A percentile compares a stretch with the other conserved stretches of the same genome.
phyloP scores from a whole-genome alignment of 176 grass and related monocot genomes.

The Aegilops bicornis region DNA sequence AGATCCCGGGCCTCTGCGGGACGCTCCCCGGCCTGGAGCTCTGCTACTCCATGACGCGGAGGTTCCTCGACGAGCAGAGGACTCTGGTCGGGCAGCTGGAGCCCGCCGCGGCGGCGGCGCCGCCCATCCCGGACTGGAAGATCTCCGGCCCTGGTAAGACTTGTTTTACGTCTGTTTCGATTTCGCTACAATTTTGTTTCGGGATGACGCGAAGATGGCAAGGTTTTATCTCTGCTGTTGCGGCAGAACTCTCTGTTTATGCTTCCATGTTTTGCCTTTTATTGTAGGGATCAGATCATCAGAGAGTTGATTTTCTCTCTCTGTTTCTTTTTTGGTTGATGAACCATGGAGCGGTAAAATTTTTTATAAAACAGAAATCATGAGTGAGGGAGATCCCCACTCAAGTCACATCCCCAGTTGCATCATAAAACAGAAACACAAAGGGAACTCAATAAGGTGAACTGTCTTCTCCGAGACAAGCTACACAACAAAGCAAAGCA shows the following conservation, averaged over 20 bases:
- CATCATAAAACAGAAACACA: not conserved
- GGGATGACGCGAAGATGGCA: too few species aligned
- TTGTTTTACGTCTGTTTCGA: not conserved
- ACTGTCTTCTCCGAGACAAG: conserved; percentile 23
- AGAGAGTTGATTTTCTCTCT: too few species aligned
- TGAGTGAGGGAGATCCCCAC: too few species aligned
- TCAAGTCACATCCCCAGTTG: not conserved
- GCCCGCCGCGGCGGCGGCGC: not conserved
- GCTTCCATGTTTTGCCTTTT: too few species aligned
- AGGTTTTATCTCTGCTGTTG: not conserved
- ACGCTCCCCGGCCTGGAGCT: conserved; percentile 73
- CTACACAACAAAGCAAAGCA: conserved; percentile 45
- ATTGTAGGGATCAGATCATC: too few species aligned
- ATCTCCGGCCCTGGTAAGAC: conserved; percentile 66
- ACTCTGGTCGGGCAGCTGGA: conserved; percentile 4
- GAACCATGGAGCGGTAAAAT: too few species aligned
- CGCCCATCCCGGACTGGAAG: conserved; percentile 57
- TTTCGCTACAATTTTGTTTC: too few species aligned
- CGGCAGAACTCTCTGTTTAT: too few species aligned
- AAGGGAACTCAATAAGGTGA: not conserved
- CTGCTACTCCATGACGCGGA: conserved; percentile 77
- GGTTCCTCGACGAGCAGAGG: conserved; percentile 66
- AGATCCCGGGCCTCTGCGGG: conserved; percentile 69
- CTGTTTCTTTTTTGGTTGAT: too few species aligned
- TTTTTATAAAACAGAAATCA: too few species aligned